Evolutionary conservation across 106 monocot species (phyloP), one percentile per base, ranked within the genome.

Genomic region (Vanilla planifolia): DNA sequence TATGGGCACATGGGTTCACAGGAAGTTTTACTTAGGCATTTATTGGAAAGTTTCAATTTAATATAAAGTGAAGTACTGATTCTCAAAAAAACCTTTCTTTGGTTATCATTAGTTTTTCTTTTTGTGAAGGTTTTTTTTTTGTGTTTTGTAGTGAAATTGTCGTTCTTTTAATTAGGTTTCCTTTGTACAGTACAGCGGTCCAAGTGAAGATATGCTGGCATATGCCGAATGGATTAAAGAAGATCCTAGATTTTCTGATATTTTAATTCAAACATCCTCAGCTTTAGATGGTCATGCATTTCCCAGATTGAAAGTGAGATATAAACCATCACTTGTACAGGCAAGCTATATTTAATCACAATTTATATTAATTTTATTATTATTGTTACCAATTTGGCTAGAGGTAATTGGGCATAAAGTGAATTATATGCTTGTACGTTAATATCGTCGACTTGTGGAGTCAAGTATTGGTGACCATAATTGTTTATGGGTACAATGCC

Each of bases 291-390:
- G 96, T 14, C 96, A 96, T 87, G 90, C 96, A 64, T 96, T 96
- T 66, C 96, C 96, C 66, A 80, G 84, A 16, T 27, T 96, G 74
- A 96, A 82, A 91, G 73, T 91, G 71, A 84, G 81, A 70, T 88
- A 88, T 82, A 96, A 96, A 75, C 86, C 96, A 65, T 90, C 96
- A 71, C 96, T 91, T 81, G 79, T 96, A 24, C 95, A 96, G 89
- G 95, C 85, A 89, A 86, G 86, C 70, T 20, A 55, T 66, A 44
- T 52, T 48, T 55, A 43, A 43, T 43, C n/a, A n/a, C n/a, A n/a
- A n/a, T n/a, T n/a, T n/a, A n/a, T n/a, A n/a, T n/a, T n/a, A n/a
- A n/a, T n/a, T n/a, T n/a, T n/a, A n/a, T n/a, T n/a, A n/a, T n/a
- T n/a, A n/a, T n/a, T n/a, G n/a, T n/a, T n/a, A n/a, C n/a, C n/a